Evolutionary conservation across 2,329 filamentous ascomycete genomes (phyloP).

Genomic region (Sporothrix pallida): DNA sequence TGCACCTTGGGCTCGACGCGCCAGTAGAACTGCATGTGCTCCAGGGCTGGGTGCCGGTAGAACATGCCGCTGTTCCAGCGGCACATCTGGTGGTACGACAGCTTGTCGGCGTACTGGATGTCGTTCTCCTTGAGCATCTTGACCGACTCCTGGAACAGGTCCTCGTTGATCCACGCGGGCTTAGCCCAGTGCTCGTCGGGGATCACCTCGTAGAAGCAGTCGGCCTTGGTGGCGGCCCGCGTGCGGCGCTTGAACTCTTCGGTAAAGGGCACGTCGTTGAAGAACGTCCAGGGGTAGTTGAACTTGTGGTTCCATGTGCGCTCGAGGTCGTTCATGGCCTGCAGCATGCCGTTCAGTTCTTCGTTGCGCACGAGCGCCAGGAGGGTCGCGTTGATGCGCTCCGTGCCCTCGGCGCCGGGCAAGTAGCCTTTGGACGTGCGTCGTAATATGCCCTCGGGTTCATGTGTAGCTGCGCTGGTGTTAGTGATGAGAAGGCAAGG

Average conservation of each 20-base stretch:
- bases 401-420: conserved; percentile 73
- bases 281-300: conserved; percentile 99
- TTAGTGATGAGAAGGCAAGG: not conserved
- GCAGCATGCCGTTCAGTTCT: conserved; percentile 81
- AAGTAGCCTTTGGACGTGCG: conserved; percentile 79
- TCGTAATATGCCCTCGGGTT: conserved; percentile 78
- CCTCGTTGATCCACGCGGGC: conserved; percentile 88
- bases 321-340: conserved; percentile 90
- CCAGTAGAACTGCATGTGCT: conserved; percentile 91
- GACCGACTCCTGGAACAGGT: conserved; percentile 83
- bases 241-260: conserved; percentile 91
- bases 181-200: conserved; percentile 95
- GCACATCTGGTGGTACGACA: conserved; percentile 98
- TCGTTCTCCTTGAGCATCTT: conserved; percentile 80
- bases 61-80: conserved; percentile 98
- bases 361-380: conserved; percentile 91
- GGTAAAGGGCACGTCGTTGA: conserved; percentile 93
- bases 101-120: conserved; percentile 87
- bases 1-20: conserved; percentile 97
- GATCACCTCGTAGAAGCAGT: conserved; percentile 84
- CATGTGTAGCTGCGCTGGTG: conserved; percentile 69
- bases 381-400: conserved; percentile 91
- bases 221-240: conserved; percentile 80
- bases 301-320: conserved; percentile 97
- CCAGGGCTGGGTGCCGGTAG: conserved; percentile 90